A percentile compares a stretch with the other conserved stretches of the same genome.
Conservation (phyloP, 805 yeast genomes). For the Ogataea methanolica region DNA sequence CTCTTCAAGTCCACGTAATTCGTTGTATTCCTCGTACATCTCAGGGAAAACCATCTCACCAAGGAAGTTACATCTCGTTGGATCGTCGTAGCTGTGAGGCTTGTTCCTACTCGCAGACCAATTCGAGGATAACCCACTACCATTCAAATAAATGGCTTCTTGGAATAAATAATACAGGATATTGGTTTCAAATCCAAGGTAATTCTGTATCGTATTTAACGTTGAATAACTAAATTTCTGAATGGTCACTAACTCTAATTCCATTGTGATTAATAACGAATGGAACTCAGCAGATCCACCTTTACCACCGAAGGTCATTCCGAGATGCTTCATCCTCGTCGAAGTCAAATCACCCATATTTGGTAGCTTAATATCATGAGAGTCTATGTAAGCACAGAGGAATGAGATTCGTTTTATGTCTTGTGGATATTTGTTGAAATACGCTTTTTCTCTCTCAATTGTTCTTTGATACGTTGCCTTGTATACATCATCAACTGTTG, state of each 20-base stretch:
- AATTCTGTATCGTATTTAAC: slow-evolving; percentile 30
- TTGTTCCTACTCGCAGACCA: slow-evolving; percentile 49
- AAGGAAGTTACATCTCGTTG: slow-evolving; percentile 16
- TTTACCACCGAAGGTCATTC: slow-evolving; percentile 44
- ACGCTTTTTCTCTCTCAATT: slow-evolving; percentile 42
- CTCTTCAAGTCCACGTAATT: slow-evolving; percentile 34
- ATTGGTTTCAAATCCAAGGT: slow-evolving; percentile 47
- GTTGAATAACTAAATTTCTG: slow-evolving; percentile 35
- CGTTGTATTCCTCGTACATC: slow-evolving; percentile 45
- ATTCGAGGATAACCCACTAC: slow-evolving; percentile 28
- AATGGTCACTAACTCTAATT: slow-evolving; percentile 32
- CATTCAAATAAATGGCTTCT: slow-evolving; percentile 54
- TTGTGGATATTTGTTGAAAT: slow-evolving; percentile 44
- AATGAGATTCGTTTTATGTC: slow-evolving; percentile 27
- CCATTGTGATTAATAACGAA: slow-evolving; percentile 35
- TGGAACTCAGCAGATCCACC: slow-evolving; percentile 50
- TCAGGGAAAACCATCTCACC: slow-evolving; percentile 52
- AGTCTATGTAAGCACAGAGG: not conserved
- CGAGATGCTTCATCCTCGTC: slow-evolving; percentile 50
- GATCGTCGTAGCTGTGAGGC: slow-evolving; percentile 4
- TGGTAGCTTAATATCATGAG: slow-evolving; percentile 36
- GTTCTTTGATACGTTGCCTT: slow-evolving; percentile 43
- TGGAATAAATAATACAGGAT: slow-evolving; percentile 51
- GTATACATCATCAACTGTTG: slow-evolving; percentile 44
- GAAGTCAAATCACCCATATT: slow-evolving; percentile 46